Evolutionary conservation across 2,329 filamentous ascomycete species (phyloP).

Genomic region (Ophiognomonia clavigignenti-juglandacearum): DNA sequence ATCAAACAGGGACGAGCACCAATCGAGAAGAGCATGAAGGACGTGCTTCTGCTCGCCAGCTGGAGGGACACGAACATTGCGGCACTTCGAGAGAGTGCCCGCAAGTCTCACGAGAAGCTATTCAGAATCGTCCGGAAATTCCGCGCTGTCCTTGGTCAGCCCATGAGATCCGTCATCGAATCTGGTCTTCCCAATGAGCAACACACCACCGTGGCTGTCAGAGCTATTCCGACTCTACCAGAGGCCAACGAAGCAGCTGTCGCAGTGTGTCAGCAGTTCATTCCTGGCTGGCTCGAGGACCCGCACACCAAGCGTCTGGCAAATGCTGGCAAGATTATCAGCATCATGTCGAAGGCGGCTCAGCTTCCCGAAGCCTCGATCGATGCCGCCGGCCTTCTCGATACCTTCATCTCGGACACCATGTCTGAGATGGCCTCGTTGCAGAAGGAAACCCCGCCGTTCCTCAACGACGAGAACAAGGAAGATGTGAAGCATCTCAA

Average conservation of each 20-base stretch:
- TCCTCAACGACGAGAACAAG: constrained; percentile 85
- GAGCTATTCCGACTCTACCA: constrained; percentile 16
- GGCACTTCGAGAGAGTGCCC: constrained; percentile 81
- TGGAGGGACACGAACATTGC: constrained; percentile 98
- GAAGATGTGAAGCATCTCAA: constrained; percentile 82
- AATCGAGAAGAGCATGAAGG: constrained; percentile 89
- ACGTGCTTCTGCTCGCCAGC: constrained; percentile 87
- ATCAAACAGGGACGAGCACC: constrained; percentile 63
- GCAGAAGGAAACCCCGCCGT: constrained; percentile 74
- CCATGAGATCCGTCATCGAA: constrained; percentile 62
- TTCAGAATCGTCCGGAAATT: constrained; percentile 92
- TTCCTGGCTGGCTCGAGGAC: constrained; percentile 33
- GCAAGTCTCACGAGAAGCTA: constrained; percentile 84
- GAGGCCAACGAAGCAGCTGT: constrained; percentile 29
- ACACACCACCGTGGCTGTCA: constrained; percentile 10
- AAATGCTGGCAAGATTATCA: constrained; percentile 64
- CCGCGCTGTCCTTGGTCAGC: constrained; percentile 69
- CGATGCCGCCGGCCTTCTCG: constrained; percentile 55
- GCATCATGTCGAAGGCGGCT: constrained; percentile 67
- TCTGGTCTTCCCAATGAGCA: constrained; percentile 53
- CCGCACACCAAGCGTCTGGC: constrained; percentile 58
- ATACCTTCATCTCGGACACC: constrained; percentile 65
- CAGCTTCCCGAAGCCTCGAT: constrained; percentile 46
- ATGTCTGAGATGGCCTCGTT: constrained; percentile 66
- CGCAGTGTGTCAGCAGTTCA: constrained; percentile 26